phyloP scores from a whole-genome alignment of 1,139 yeast species.

The Candida sanyaensis region DNA sequence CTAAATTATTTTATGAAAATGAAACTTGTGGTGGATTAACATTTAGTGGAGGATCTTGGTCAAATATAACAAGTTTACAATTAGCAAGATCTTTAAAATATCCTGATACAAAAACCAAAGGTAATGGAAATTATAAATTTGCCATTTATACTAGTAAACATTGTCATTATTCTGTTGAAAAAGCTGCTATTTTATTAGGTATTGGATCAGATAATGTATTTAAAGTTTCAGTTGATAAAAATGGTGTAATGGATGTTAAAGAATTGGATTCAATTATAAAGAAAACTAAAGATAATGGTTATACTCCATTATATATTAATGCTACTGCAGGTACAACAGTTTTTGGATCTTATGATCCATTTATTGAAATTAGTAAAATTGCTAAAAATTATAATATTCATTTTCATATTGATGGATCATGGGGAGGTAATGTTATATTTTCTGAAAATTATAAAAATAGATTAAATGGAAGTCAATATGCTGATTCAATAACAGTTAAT shows the following conservation, averaged over 20 bases:
- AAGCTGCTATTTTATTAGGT: conserved; percentile 79
- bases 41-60: conserved; percentile 87
- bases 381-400: conserved; percentile 60
- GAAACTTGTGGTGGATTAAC: conserved; percentile 76
- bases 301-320: conserved; percentile 72
- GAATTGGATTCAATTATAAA: conserved; percentile 50
- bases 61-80: conserved; percentile 78
- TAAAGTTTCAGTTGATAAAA: conserved; percentile 57
- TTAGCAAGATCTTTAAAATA: conserved; percentile 67
- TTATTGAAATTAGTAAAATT: conserved; percentile 53
- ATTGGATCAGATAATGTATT: conserved; percentile 65
- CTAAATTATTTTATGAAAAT: conserved; percentile 56
- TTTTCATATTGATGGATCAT: conserved; percentile 88
- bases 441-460: conserved; percentile 49
- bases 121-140: conserved; percentile 56
- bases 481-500: conserved; percentile 79
- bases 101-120: conserved; percentile 70
- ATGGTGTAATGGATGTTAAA: conserved; percentile 58
- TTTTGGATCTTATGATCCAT: conserved; percentile 78
- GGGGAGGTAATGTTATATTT: conserved; percentile 88
- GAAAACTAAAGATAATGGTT: conserved; percentile 51
- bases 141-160: conserved; percentile 74
- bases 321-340: conserved; percentile 93
- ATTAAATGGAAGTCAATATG: conserved; percentile 61
- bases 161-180: conserved; percentile 80